Conservation (phyloP, 495 filamentous ascomycete genomes). For the Astrothelium subdiscretum region DNA sequence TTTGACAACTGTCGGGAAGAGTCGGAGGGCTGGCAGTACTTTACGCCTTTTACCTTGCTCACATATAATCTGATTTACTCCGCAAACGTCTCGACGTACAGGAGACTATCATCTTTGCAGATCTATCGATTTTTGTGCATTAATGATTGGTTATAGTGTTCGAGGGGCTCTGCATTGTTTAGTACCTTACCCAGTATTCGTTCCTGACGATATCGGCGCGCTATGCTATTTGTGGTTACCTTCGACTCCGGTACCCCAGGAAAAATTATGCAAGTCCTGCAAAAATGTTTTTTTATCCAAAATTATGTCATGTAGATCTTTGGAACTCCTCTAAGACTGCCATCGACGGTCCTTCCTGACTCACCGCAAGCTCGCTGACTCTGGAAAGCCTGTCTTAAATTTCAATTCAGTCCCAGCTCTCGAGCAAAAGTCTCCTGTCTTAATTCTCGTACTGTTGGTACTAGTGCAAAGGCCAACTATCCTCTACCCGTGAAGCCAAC, state of each 20-base stretch:
- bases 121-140: too few relatives aligned
- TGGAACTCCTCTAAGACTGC: neutral
- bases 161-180: too few relatives aligned
- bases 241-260: neutral
- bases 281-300: neutral
- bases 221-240: neutral
- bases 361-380: neutral
- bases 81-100: too few relatives aligned
- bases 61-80: too few relatives aligned
- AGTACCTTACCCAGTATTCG: too few relatives aligned
- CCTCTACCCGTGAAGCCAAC: neutral
- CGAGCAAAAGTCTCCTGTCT: neutral
- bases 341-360: neutral
- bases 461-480: neutral
- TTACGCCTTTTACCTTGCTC: too few relatives aligned
- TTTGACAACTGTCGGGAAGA: too few relatives aligned
- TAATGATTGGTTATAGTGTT: too few relatives aligned
- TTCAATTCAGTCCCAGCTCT: neutral
- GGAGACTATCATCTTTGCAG: too few relatives aligned
- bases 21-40: too few relatives aligned
- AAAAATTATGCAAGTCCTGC: neutral
- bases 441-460: neutral
- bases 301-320: neutral
- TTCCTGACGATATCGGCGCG: neutral
- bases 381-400: neutral